Evolutionary conservation across 768 basidiomycete genomes (phyloP).

Genomic region (Auricularia heimuer): DNA sequence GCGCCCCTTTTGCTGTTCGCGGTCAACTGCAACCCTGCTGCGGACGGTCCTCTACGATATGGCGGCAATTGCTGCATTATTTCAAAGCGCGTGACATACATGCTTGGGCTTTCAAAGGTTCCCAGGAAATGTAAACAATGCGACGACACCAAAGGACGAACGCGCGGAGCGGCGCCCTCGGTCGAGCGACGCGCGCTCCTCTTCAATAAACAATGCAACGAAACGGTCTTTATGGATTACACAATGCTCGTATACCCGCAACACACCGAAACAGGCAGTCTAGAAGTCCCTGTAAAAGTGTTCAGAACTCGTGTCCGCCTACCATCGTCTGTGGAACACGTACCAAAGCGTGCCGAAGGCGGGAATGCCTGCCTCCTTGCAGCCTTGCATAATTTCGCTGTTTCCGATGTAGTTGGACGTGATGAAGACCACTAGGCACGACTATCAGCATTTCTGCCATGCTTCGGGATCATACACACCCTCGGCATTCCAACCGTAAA

Average conservation of each 20-base stretch:
- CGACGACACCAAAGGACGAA: not conserved
- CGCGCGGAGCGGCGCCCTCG: not conserved
- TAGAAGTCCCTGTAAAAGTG: constrained; percentile 15
- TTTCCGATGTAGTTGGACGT: constrained; percentile 78
- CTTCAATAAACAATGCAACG: not conserved
- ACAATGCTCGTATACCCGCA: not conserved
- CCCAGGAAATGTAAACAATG: not conserved
- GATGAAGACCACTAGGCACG: constrained; percentile 56
- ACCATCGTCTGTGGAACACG: not conserved
- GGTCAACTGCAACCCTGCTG: too few species aligned
- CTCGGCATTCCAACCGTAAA: constrained; percentile 63
- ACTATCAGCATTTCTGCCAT: not conserved
- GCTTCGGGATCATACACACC: constrained; percentile 23
- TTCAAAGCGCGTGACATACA: not conserved
- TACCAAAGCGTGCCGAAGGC: constrained; percentile 29
- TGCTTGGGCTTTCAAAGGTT: not conserved
- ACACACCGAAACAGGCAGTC: not conserved
- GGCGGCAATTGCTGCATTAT: not conserved
- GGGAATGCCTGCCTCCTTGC: constrained; percentile 58
- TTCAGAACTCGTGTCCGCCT: too few species aligned
- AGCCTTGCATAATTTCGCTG: constrained; percentile 69
- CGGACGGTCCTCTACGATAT: not conserved
- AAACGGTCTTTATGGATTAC: not conserved
- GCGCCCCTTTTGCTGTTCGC: not conserved
- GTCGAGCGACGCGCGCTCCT: not conserved